Base-by-base conservation (phyloP, 306 rosid species). In the Spatholobus suberectus region DNA sequence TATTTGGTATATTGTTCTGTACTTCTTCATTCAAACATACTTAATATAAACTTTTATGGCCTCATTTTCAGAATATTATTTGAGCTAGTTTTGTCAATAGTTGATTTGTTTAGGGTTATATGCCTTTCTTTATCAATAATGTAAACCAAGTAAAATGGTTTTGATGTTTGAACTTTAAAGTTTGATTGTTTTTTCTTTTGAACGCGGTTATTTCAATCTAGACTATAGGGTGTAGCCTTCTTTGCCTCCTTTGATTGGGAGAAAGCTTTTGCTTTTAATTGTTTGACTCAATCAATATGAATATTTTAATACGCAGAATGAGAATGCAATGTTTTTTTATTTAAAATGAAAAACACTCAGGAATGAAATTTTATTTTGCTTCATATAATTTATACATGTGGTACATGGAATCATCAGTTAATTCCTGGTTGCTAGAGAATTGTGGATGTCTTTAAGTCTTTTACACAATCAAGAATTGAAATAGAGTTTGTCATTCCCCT, bases 21-120 rank as follows among this genome's bases (percentile, higher is more conserved):
- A 20, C 54, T 82, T 18, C 74, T 75, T 46, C 54, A 35, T 63
- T 78, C 70, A 67, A 68, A 57, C 38, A 58, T 67, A 29, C 44
- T 41, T 70, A 20, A 20, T 69, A 4, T 47, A n/a, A 51, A 80
- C 9, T 58, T 78, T 38, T 70, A 14, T 23, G 11, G 76, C 40
- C 38, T 52, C 61, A 5, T 70, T 47, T 18, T 67, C 23, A 26
- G 69, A 35, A 37, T 57, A 17, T 71, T 72, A 32, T 78, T 63
- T 55, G 73, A 63, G 38, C 77, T 54, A 40, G 32, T 62, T 75
- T 63, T 62, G 55, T 52, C 51, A 77, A n/a, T 65, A 73, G 41
- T 40, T 73, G 38, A 26, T 72, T 52, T 73, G 41, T n/a, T 75
- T 26, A 65, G 23, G 70, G 65, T 76, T 69, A 61, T 46, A 24